These are phyloP conservation scores for Henningerozyma blattae DNA, from an alignment of 805 yeast genomes.

Conservation along the genomic window DNA sequence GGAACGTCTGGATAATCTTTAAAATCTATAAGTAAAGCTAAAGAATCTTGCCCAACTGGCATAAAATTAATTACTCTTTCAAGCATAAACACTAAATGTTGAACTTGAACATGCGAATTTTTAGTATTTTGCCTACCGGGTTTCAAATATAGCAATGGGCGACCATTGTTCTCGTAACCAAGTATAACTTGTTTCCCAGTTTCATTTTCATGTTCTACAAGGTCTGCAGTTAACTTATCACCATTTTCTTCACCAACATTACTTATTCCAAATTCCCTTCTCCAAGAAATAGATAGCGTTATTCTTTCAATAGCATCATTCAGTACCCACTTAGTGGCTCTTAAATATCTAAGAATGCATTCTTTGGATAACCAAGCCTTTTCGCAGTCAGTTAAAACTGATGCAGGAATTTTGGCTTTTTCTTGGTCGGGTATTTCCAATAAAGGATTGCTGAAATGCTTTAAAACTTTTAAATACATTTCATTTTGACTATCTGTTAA, in stretches of 20 bases:
- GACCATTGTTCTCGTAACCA: constrained; percentile 78
- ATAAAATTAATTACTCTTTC: constrained; percentile 88
- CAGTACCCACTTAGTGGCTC: constrained; percentile 88
- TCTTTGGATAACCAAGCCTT: constrained; percentile 90
- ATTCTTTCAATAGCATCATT: constrained; percentile 63
- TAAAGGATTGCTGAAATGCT: constrained; percentile 47
- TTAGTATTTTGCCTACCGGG: constrained; percentile 96
- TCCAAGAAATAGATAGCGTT: constrained; percentile 75
- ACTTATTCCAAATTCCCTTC: constrained; percentile 80
- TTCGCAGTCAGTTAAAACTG: constrained; percentile 37
- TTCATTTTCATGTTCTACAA: constrained; percentile 57
- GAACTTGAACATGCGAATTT: constrained; percentile 83
- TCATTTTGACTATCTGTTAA: constrained; percentile 43
- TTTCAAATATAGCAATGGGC: constrained; percentile 87
- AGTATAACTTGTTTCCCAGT: constrained; percentile 88
- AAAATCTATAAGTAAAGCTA: constrained; percentile 86
- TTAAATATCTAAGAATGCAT: constrained; percentile 75
- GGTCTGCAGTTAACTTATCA: constrained; percentile 41
- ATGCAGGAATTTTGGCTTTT: constrained; percentile 21
- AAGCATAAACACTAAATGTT: constrained; percentile 83
- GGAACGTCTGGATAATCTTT: constrained; percentile 56
- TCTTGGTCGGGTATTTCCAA: constrained; percentile 40
- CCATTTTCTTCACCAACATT: constrained; percentile 31
- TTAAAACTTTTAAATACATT: constrained; percentile 51
- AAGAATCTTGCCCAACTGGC: constrained; percentile 94